phyloP scores from a whole-genome alignment of 352 stramenopile species.

The Globisporangium camurandrum region DNA sequence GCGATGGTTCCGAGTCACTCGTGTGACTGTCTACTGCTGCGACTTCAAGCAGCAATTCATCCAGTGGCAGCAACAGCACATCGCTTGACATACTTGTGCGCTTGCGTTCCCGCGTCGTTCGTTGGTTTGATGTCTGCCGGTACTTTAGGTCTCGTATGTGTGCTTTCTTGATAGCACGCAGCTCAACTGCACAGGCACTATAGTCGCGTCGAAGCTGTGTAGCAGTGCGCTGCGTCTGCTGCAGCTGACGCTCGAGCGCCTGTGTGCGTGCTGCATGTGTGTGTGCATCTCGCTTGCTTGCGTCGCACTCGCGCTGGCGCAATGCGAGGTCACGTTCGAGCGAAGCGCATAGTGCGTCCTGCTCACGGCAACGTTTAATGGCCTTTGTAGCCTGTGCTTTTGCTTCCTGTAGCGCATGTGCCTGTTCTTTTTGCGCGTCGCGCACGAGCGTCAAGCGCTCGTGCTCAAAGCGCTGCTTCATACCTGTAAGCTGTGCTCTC shows the following conservation, averaged over 20 bases:
- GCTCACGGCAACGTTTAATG: background rate
- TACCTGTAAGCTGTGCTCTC: background rate
- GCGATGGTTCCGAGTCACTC: background rate
- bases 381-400: constrained; percentile 1
- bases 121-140: background rate
- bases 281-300: background rate
- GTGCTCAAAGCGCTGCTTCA: background rate
- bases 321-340: background rate
- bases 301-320: background rate
- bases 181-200: background rate
- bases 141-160: background rate
- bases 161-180: background rate
- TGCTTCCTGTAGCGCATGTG: constrained; percentile 13
- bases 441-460: constrained; percentile 9
- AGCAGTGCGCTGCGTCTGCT: background rate
- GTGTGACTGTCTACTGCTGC: background rate
- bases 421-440: background rate
- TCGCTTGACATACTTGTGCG: background rate
- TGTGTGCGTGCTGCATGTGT: background rate
- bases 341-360: background rate
- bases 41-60: background rate
- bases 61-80: constrained; percentile 1
- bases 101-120: background rate
- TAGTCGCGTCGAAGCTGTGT: background rate
- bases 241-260: background rate